A percentile compares a stretch with the other conserved stretches of the same genome.
Evolutionary conservation across 768 basidiomycete genomes (phyloP).

Genomic region (Leccinellum albellum): DNA sequence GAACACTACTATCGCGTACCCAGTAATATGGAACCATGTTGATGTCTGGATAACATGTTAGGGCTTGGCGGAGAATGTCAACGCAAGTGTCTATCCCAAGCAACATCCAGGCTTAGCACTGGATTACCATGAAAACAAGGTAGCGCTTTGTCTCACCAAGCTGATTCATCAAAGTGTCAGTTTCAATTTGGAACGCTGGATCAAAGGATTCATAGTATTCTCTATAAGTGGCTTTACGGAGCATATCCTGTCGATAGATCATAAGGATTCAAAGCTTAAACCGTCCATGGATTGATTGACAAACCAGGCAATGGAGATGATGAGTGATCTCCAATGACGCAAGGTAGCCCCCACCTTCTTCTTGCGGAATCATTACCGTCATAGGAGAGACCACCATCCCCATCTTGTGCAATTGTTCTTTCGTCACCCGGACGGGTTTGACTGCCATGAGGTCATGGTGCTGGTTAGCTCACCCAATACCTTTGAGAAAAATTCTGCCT

Average conservation of each 20-base stretch:
- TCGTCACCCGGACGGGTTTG: background rate
- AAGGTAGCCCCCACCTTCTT: slow-evolving; percentile 7
- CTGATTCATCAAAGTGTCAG: background rate
- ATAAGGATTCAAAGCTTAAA: background rate
- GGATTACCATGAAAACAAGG: background rate
- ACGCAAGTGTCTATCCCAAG: slow-evolving; percentile 5
- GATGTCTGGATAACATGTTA: slow-evolving; percentile 6
- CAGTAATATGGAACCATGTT: slow-evolving; percentile 10
- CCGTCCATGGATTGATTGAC: background rate
- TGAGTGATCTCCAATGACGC: slow-evolving; percentile 4
- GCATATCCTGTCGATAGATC: background rate
- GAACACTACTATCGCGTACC: background rate
- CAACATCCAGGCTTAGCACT: no score
- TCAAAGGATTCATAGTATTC: slow-evolving; percentile 1
- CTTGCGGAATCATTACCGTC: slow-evolving; percentile 1
- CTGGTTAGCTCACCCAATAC: background rate
- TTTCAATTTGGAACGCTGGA: background rate
- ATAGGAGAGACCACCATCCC: background rate
- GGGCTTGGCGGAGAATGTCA: slow-evolving; percentile 3
- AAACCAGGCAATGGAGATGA: slow-evolving; percentile 7
- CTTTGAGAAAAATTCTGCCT: background rate
- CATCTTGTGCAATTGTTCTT: background rate
- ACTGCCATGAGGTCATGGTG: background rate
- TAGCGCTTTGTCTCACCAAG: background rate
- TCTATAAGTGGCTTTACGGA: slow-evolving; percentile 6